Percentiles rank a stretch among this genome's conserved stretches.
These are phyloP conservation scores for Gracilariopsis chorda DNA, from an alignment of 23 red algal species.

Conservation along the genomic window DNA sequence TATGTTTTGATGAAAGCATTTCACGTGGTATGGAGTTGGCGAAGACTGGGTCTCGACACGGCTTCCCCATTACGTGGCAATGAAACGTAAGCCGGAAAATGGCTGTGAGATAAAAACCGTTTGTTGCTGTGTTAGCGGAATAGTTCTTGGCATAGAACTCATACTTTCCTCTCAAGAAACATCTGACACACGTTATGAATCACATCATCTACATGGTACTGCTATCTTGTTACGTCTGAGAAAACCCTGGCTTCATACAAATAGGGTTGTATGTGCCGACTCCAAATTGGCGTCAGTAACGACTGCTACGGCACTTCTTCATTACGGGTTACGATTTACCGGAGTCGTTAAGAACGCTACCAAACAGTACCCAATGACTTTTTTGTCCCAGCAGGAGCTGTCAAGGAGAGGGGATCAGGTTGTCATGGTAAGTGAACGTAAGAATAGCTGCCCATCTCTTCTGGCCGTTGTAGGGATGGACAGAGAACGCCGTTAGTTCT, in stretches of 20 bases:
- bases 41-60: slow-evolving; percentile 5
- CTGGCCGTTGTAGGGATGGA: slow-evolving; percentile 7
- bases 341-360: slow-evolving; percentile 26
- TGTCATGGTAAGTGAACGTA: neutral
- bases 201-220: too few relatives aligned
- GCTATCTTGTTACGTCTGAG: neutral
- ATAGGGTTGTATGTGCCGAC: neutral
- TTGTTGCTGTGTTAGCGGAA: neutral
- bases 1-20: slow-evolving; percentile 36
- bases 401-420: neutral
- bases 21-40: neutral
- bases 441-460: neutral
- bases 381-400: neutral
- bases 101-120: neutral
- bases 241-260: neutral
- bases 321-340: neutral
- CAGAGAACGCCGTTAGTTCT: neutral
- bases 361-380: neutral
- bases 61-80: slow-evolving; percentile 12
- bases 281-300: slow-evolving; percentile 25
- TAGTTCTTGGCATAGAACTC: neutral
- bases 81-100: slow-evolving; percentile 13
- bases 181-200: neutral
- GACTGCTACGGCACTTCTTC: neutral
- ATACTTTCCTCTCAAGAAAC: neutral